These are phyloP conservation scores for Deakozyma indianensis DNA, from an alignment of 805 yeast species.

Conservation along the genomic window DNA sequence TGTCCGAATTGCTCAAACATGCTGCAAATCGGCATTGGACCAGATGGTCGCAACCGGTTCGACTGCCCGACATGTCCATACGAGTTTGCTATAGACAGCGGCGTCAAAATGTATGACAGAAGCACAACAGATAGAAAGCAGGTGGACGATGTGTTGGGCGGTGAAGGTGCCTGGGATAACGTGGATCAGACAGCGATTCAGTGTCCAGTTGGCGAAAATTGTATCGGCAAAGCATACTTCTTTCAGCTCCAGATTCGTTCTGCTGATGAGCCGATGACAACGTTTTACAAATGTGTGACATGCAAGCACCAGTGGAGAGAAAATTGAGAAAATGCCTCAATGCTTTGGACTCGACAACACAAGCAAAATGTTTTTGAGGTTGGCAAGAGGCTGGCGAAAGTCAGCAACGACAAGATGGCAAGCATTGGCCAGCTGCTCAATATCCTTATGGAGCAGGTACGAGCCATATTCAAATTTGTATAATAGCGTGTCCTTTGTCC, in stretches of 20 bases:
- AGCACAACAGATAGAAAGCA: constrained; percentile 73
- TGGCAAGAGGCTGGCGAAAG: constrained; percentile 22
- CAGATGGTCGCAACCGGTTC: constrained; percentile 43
- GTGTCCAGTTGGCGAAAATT: constrained; percentile 81
- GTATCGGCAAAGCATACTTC: constrained; percentile 82
- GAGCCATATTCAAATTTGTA: constrained; percentile 38
- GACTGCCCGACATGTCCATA: constrained; percentile 94
- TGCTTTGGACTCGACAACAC: constrained; percentile 12
- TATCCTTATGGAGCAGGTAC: constrained; percentile 29
- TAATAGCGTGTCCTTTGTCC: constrained; percentile 30
- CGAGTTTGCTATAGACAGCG: constrained; percentile 72
- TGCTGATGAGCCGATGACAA: constrained; percentile 99
- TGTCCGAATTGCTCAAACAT: constrained; percentile 92
- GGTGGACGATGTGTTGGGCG: constrained; percentile 93
- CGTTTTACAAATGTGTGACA: constrained; percentile 86
- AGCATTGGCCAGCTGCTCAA: constrained; percentile 29
- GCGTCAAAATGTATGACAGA: constrained; percentile 68
- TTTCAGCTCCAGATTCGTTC: constrained; percentile 93
- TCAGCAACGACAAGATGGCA: constrained; percentile 21
- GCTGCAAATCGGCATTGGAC: constrained; percentile 58
- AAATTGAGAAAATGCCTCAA: constrained; percentile 30
- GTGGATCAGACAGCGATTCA: constrained; percentile 92
- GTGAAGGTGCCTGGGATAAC: constrained; percentile 97
- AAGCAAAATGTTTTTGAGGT: constrained; percentile 21
- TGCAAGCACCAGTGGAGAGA: constrained; percentile 97